Conservation (phyloP, 352 stramenopile genomes). For the Phytopythium delawarense region DNA sequence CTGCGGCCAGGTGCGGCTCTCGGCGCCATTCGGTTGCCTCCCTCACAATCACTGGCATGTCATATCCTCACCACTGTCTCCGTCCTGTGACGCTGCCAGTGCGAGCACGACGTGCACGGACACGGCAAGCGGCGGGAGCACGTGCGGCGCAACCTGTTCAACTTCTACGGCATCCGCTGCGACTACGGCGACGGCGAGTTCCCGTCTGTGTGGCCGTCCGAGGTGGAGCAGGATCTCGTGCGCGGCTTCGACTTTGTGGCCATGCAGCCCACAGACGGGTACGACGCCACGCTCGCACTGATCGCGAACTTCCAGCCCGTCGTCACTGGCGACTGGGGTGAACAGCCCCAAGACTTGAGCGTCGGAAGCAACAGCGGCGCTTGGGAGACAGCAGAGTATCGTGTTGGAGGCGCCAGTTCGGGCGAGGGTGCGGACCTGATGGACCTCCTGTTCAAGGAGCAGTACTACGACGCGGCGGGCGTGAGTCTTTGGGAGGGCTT, state of each 20-base stretch:
- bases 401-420: not conserved
- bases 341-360: constrained; percentile 3
- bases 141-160: constrained; percentile 79
- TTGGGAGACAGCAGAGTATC: not conserved
- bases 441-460: constrained; percentile 16
- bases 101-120: constrained; percentile 79
- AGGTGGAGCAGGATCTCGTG: constrained; percentile 75
- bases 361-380: not conserved
- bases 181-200: constrained; percentile 91
- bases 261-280: constrained; percentile 45
- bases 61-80: not conserved
- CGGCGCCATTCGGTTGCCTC: not conserved
- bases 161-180: constrained; percentile 89
- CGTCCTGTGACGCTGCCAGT: constrained; percentile 24
- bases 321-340: constrained; percentile 29
- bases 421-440: not conserved
- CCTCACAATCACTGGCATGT: not conserved
- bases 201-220: constrained; percentile 85
- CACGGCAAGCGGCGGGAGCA: constrained; percentile 77
- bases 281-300: constrained; percentile 60
- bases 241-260: constrained; percentile 67
- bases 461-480: constrained; percentile 48
- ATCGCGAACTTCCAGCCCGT: constrained; percentile 59
- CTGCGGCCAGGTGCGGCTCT: constrained; percentile 52
- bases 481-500: constrained; percentile 63